A percentile compares a stretch with the other conserved stretches of the same genome.
phyloP scores from a whole-genome alignment of 1,139 yeast genomes.

The Magnusiomyces paraingens region DNA sequence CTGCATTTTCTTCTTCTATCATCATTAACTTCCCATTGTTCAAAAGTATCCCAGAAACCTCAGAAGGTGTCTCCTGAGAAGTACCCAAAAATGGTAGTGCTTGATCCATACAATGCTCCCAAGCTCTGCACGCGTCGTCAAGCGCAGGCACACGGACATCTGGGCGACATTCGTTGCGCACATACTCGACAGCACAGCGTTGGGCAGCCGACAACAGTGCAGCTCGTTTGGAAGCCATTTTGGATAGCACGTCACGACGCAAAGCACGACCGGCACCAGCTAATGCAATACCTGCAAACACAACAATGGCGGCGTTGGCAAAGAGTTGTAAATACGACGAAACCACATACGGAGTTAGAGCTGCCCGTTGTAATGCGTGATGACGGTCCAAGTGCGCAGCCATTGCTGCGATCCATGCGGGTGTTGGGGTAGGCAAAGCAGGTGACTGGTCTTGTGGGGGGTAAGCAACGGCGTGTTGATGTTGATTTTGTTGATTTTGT shows the following conservation, averaged over 20 bases:
- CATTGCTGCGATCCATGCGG: constrained; percentile 7
- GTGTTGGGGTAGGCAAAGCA: constrained; percentile 5
- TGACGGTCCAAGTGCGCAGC: neutral
- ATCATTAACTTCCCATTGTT: neutral
- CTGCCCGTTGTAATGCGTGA: constrained; percentile 1
- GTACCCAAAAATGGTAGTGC: neutral
- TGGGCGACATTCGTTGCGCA: constrained; percentile 57
- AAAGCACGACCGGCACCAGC: neutral
- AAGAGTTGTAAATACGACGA: constrained; percentile 14
- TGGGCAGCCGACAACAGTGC: constrained; percentile 9
- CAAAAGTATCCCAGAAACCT: constrained; percentile 8
- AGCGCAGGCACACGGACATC: constrained; percentile 54
- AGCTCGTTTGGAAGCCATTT: constrained; percentile 2
- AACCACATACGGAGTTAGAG: constrained; percentile 9
- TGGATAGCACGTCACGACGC: constrained; percentile 1
- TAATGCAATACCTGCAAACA: constrained; percentile 8
- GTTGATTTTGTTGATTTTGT: neutral
- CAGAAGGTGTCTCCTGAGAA: neutral
- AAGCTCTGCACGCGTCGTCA: constrained; percentile 57
- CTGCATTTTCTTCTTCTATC: neutral
- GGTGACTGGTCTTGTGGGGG: neutral
- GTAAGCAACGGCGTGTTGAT: too few species aligned
- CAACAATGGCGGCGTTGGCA: constrained; percentile 14
- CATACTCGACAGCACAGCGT: constrained; percentile 58
- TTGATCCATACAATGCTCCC: constrained; percentile 53